Base-by-base conservation (phyloP, 2,329 filamentous ascomycete genomes). In the Curvularia spicifera region DNA sequence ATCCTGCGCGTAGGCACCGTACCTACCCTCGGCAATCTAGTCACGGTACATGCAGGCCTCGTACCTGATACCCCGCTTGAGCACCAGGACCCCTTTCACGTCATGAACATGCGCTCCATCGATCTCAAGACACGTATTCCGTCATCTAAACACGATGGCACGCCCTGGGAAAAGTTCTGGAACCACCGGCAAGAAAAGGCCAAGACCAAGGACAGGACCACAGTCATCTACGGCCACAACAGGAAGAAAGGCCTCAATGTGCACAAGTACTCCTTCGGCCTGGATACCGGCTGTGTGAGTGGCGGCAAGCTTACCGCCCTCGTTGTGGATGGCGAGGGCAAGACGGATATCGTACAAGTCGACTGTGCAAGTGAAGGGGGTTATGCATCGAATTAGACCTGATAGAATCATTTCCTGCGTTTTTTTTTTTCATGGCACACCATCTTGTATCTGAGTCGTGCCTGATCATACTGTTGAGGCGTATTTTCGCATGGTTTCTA, bases 61-160 rank as follows among this genome's bases (percentile, higher is more conserved):
- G 88, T 95, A 0, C 91, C 94, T 0, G 89, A 88, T 5, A 79
- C 96, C 0, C 76, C 84, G 0, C 81, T 96, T 13, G 82, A 88
- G 45, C 80, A 84, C 51, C 94, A 89, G 68, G 86, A 97, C 75
- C 89, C 93, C 0, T 88, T 86, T 75, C 88, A 89, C 51, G 90
- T 91, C 40, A 97, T 97, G 93, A 95, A 92, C 72, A 96, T 99
- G 91, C 87, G 93, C 56, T 91, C 88, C 6, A 85, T 97, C 53
- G 83, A 90, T 65, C 83, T 87, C 18, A 78, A 82, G 10, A 87
- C 85, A 10, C 83, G 86, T 58, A 78, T 85, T 12, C 87, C 87
- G 4, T 61, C 59, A 22, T 85, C 80, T 52, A 79, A 79, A 62
- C 81, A 69, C 61, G 77, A 73, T 5, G 89, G 89, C 50, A 81